Percentiles rank a stretch among this genome's conserved stretches.
Evolutionary conservation across 2,329 filamentous ascomycete genomes (phyloP).

Genomic region (Cladosporium colombiae): DNA sequence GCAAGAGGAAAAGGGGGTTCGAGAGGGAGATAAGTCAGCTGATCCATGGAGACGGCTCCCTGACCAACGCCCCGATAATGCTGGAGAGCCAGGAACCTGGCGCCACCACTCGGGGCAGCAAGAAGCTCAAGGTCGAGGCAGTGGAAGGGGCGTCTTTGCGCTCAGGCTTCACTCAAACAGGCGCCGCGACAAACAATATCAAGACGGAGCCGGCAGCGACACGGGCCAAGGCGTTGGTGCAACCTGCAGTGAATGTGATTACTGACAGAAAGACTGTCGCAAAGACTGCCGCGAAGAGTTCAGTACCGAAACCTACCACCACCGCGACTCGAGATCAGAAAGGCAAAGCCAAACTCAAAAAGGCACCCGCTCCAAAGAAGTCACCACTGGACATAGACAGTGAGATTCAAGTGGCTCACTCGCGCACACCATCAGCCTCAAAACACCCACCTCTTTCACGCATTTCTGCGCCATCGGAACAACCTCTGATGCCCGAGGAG

Average conservation of each 20-base stretch:
- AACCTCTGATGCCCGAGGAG: background rate
- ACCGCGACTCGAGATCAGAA: background rate
- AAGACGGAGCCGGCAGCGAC: background rate
- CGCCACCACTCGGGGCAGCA: background rate
- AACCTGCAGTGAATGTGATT: background rate
- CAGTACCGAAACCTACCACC: background rate
- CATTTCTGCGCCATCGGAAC: background rate
- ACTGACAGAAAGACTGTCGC: background rate
- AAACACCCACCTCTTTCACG: background rate
- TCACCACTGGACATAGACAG: too few species aligned
- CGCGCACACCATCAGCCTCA: background rate
- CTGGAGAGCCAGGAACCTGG: background rate
- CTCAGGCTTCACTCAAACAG: background rate
- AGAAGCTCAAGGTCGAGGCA: background rate
- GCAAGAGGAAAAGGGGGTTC: background rate
- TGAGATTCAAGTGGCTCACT: background rate
- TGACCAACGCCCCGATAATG: background rate
- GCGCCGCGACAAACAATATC: background rate
- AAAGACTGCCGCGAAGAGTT: background rate
- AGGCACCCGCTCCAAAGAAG: background rate
- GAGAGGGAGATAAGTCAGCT: slow-evolving; percentile 7
- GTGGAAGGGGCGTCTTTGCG: background rate
- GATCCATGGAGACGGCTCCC: background rate
- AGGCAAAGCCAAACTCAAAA: background rate
- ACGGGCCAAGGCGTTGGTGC: background rate